phyloP scores from a whole-genome alignment of 805 yeast species.

The Barnettozyma wickerhamii region DNA sequence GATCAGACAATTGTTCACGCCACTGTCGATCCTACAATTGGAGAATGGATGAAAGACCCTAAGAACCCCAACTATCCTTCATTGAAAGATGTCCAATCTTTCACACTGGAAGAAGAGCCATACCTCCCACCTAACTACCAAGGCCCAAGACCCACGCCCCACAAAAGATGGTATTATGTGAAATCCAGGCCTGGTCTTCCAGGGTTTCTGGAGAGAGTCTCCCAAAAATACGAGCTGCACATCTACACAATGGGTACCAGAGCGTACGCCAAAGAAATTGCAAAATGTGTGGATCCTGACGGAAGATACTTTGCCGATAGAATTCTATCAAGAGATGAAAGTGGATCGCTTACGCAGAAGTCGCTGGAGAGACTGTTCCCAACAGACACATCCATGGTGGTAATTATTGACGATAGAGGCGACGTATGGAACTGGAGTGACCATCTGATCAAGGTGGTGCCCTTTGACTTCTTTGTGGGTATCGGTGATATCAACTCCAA shows the following conservation, averaged over 20 bases:
- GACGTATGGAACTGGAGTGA: slow-evolving; percentile 99
- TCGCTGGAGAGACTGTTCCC: slow-evolving; percentile 87
- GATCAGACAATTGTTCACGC: slow-evolving; percentile 98
- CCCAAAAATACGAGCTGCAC: slow-evolving; percentile 78
- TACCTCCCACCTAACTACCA: slow-evolving; percentile 51
- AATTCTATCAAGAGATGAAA: slow-evolving; percentile 88
- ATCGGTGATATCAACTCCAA: slow-evolving; percentile 96
- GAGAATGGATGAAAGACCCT: slow-evolving; percentile 91
- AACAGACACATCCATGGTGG: slow-evolving; percentile 94
- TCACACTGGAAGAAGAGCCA: slow-evolving; percentile 73
- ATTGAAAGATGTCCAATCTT: slow-evolving; percentile 74
- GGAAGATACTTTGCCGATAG: slow-evolving; percentile 87
- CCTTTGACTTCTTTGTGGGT: slow-evolving; percentile 94
- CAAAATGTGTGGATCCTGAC: slow-evolving; percentile 86
- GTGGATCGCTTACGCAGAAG: slow-evolving; percentile 88
- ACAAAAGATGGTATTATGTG: slow-evolving; percentile 79
- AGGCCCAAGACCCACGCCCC: slow-evolving; percentile 55
- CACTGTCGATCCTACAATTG: slow-evolving; percentile 95
- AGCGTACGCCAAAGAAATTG: slow-evolving; percentile 85
- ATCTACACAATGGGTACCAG: slow-evolving; percentile 98
- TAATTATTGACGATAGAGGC: slow-evolving; percentile 94
- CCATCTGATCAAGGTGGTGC: slow-evolving; percentile 86
- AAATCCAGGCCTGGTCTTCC: slow-evolving; percentile 85
- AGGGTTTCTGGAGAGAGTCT: slow-evolving; percentile 62
- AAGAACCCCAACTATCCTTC: slow-evolving; percentile 80